A percentile compares a stretch with the other conserved stretches of the same genome.
These are phyloP conservation scores for Lolium perenne DNA, from an alignment of 176 grass and related monocot species.

Conservation along the genomic window DNA sequence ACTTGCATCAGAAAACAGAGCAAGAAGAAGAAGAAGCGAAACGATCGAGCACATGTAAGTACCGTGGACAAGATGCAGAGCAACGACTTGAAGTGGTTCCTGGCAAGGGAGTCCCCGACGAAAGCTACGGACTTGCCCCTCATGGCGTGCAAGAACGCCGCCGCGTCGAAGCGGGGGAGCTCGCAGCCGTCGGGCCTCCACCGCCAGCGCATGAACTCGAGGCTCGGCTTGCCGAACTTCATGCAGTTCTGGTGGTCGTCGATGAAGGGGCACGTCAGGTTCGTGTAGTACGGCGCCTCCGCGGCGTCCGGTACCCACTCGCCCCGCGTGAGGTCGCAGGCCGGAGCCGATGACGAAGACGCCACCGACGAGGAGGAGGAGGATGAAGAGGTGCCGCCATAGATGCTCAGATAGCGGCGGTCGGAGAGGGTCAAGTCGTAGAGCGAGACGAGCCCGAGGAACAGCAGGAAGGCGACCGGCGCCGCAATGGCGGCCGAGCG, in stretches of 20 bases:
- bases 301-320: slow-evolving; percentile 48
- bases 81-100: slow-evolving; percentile 77
- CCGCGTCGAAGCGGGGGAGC: slow-evolving; percentile 59
- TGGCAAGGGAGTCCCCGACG: slow-evolving; percentile 79
- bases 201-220: slow-evolving; percentile 64
- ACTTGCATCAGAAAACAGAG: background rate
- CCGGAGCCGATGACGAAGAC: background rate
- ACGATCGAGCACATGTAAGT: background rate
- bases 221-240: slow-evolving; percentile 68
- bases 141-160: slow-evolving; percentile 55
- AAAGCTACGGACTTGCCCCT: slow-evolving; percentile 71
- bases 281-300: slow-evolving; percentile 66
- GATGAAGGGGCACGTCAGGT: slow-evolving; percentile 71
- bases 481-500: slow-evolving; percentile 16
- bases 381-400: background rate
- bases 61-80: slow-evolving; percentile 71
- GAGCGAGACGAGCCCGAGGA: slow-evolving; percentile 36
- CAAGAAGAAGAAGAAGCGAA: background rate
- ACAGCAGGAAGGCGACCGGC: slow-evolving; percentile 35
- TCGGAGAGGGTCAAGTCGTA: slow-evolving; percentile 26
- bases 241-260: slow-evolving; percentile 90
- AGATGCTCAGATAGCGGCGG: background rate
- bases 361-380: background rate
- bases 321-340: slow-evolving; percentile 47
- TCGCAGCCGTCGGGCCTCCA: slow-evolving; percentile 70